Evolutionary conservation across 768 basidiomycete species (phyloP).

Genomic region (Russula sp.): DNA sequence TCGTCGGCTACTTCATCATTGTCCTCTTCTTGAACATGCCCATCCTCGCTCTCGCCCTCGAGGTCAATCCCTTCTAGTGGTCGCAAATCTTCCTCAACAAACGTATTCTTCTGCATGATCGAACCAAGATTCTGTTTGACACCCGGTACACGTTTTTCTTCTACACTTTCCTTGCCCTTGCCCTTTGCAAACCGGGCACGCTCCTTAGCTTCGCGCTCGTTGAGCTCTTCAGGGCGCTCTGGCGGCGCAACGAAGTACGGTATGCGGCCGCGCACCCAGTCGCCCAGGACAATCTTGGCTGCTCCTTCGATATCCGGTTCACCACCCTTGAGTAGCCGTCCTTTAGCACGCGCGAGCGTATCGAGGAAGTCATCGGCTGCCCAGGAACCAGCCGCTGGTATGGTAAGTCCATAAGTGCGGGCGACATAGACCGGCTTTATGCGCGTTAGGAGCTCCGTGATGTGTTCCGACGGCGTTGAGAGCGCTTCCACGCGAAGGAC

Average conservation of each 20-base stretch:
- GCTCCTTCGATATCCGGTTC: conserved; percentile 92
- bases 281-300: conserved; percentile 91
- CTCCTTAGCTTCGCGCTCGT: conserved; percentile 53
- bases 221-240: conserved; percentile 69
- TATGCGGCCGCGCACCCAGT: conserved; percentile 96
- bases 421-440: conserved; percentile 93
- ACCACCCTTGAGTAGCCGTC: conserved; percentile 88
- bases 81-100: conserved; percentile 78
- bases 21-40: conserved; percentile 34
- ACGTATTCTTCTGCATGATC: conserved; percentile 85
- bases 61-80: conserved; percentile 53
- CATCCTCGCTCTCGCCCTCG: conserved; percentile 34
- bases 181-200: conserved; percentile 44
- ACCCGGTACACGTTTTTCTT: conserved; percentile 45
- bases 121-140: conserved; percentile 85
- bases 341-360: conserved; percentile 84
- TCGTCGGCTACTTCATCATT: conserved; percentile 45
- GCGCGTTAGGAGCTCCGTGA: conserved; percentile 80
- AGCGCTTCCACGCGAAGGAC: conserved; percentile 95
- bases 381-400: conserved; percentile 60
- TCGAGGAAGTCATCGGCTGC: conserved; percentile 77
- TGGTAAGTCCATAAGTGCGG: conserved; percentile 71
- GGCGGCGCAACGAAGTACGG: conserved; percentile 96
- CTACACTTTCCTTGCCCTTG: conserved; percentile 38
- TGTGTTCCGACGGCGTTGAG: conserved; percentile 87